These are phyloP conservation scores for Candida quercuum DNA, from an alignment of 805 yeast species.

Conservation along the genomic window DNA sequence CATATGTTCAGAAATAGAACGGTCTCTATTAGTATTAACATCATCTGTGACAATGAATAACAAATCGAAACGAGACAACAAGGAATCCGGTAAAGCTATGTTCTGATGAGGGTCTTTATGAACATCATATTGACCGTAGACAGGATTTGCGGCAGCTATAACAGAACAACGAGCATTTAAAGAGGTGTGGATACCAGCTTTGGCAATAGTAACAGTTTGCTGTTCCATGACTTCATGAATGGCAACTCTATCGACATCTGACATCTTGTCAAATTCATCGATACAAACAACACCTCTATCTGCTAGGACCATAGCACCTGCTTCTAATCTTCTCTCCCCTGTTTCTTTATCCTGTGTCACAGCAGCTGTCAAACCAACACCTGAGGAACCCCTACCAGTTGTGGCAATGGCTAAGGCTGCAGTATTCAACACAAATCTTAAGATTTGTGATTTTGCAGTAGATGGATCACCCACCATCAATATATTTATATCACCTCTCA, in stretches of 20 bases:
- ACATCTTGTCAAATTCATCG: constrained; percentile 98
- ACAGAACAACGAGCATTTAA: constrained; percentile 95
- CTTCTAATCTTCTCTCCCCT: constrained; percentile 93
- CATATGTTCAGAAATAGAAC: constrained; percentile 90
- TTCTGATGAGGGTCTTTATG: constrained; percentile 95
- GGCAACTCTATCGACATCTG: constrained; percentile 93
- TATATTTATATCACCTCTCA: constrained; percentile 95
- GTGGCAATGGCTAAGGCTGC: constrained; percentile 96
- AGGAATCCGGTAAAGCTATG: constrained; percentile 94
- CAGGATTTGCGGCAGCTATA: constrained; percentile 96
- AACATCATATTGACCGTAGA: constrained; percentile 93
- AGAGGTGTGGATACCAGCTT: constrained; percentile 97
- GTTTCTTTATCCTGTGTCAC: constrained; percentile 95
- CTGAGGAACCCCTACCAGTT: constrained; percentile 99
- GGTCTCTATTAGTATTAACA: constrained; percentile 76
- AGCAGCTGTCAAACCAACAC: constrained; percentile 99
- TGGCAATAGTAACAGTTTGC: constrained; percentile 96
- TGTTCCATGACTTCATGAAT: constrained; percentile 99
- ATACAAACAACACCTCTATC: constrained; percentile 97
- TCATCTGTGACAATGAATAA: constrained; percentile 95
- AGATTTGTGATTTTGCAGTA: constrained; percentile 94
- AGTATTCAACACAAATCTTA: constrained; percentile 90
- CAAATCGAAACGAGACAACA: constrained; percentile 93
- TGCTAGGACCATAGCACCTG: constrained; percentile 99
- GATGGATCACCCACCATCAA: constrained; percentile 99